These are phyloP conservation scores for Arachnopeziza araneosa DNA, from an alignment of 2,329 filamentous ascomycete species.

Conservation along the genomic window DNA sequence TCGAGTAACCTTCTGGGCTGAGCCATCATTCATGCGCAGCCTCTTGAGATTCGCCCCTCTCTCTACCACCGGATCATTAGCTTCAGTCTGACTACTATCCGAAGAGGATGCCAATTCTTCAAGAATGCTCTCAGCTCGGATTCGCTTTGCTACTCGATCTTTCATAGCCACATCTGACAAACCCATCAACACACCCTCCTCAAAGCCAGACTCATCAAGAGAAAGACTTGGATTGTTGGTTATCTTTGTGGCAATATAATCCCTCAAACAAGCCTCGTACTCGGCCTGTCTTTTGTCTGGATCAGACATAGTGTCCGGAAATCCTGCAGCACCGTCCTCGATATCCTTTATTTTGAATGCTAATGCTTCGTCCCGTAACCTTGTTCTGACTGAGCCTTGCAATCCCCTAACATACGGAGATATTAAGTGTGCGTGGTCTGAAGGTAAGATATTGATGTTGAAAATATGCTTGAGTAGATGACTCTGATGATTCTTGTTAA, in stretches of 20 bases:
- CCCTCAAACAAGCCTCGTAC: constrained; percentile 45
- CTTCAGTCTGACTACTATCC: not conserved
- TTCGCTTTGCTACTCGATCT: constrained; percentile 53
- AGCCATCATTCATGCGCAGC: constrained; percentile 41
- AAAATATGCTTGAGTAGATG: constrained; percentile 80
- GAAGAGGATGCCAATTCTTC: constrained; percentile 39
- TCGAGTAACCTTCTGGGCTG: constrained; percentile 39
- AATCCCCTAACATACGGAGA: constrained; percentile 74
- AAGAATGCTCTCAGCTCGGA: constrained; percentile 55
- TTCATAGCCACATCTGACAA: constrained; percentile 47
- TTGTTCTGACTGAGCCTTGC: constrained; percentile 66
- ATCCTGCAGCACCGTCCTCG: constrained; percentile 41
- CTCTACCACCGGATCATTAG: not conserved
- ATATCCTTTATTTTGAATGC: constrained; percentile 54
- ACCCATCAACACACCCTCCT: constrained; percentile 27
- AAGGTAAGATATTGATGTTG: constrained; percentile 64
- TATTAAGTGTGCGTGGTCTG: constrained; percentile 62
- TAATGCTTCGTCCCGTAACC: constrained; percentile 61
- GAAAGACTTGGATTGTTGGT: not conserved
- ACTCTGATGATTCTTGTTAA: constrained; percentile 90
- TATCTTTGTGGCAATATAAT: constrained; percentile 28
- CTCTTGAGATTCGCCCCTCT: constrained; percentile 34
- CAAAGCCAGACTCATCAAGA: constrained; percentile 20
- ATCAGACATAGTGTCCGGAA: constrained; percentile 42
- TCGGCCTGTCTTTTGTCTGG: constrained; percentile 47